Evolutionary conservation across 1,284 basidiomycete genomes (phyloP), one percentile per base, ranked within the genome.

Genomic region (Hemileia vastatrix): DNA sequence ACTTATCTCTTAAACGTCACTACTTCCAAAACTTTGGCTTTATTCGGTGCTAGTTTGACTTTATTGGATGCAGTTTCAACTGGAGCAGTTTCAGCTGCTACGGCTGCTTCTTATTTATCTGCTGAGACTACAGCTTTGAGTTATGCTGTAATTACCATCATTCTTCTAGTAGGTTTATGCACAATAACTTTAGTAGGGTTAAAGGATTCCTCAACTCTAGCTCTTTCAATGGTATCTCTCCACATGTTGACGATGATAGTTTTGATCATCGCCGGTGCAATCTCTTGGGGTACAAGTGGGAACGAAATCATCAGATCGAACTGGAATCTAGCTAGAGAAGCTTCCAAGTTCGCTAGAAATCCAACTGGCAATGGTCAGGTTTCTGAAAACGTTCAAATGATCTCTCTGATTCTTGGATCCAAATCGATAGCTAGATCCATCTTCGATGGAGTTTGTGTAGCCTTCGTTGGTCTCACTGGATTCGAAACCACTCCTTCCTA

Each of bases 401-500:
- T 6, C 2, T 43, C 56, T 6, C 54, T 64, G 2, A 44, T 65
- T 1, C 49, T 54, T 0, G 58, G 64, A 4, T 67, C 65, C 51
- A 67, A 66, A 44, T 63, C 64, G 6, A 64, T 66, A 2, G 67
- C 65, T 3, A 27, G 66, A n/a, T 65, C 63, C 32, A 54, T 71
- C 43, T 71, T 70, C 54, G 68, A 70, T 31, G 68, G 66, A 21
- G 53, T 65, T 31, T 67, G 67, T 43, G 64, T 68, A 11, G 68
- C 66, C 24, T 71, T 71, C 64, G 68, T 71, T 21, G 70, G 70
- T 18, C 54, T 71, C 23, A 71, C 70, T 8, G 70, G 70, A 4
- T 57, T 71, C 60, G 70, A 71, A 54, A 68, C 65, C 59, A 68
- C 64, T 36, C 67, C 67, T 1, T 66, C 67, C 31, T 71, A 71